A percentile compares a stretch with the other conserved stretches of the same genome.
Evolutionary conservation across 176 grass and related monocot species (phyloP).

Genomic region (Otatea glauca): DNA sequence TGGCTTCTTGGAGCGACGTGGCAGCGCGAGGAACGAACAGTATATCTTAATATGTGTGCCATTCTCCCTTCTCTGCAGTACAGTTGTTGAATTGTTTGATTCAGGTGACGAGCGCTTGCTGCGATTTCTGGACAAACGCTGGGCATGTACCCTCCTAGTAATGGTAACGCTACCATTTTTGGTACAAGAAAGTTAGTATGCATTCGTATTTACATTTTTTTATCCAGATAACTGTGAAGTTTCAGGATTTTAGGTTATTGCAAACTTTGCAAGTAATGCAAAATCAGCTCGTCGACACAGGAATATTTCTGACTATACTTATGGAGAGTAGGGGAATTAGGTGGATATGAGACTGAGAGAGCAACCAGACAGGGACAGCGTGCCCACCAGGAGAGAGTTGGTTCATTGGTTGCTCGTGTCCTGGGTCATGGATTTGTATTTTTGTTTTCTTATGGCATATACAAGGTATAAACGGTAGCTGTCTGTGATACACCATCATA

Average conservation of each 20-base stretch:
- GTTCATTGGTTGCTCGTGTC: neutral
- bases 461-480: too few relatives aligned
- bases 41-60: neutral
- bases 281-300: neutral
- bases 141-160: neutral
- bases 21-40: neutral
- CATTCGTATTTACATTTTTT: neutral
- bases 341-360: neutral
- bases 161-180: neutral
- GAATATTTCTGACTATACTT: neutral
- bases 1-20: slow-evolving; percentile 24
- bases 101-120: neutral
- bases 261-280: neutral
- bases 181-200: neutral
- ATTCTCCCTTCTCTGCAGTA: neutral
- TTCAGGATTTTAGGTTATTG: neutral
- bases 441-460: too few relatives aligned
- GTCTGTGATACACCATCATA: too few relatives aligned
- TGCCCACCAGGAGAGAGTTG: neutral
- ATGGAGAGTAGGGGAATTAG: neutral
- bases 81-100: neutral
- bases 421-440: neutral
- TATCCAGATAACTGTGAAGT: neutral
- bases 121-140: neutral
- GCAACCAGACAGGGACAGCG: slow-evolving; percentile 15